Conservation (phyloP, 176 grass and related monocot genomes). For the Paspalum notatum region DNA sequence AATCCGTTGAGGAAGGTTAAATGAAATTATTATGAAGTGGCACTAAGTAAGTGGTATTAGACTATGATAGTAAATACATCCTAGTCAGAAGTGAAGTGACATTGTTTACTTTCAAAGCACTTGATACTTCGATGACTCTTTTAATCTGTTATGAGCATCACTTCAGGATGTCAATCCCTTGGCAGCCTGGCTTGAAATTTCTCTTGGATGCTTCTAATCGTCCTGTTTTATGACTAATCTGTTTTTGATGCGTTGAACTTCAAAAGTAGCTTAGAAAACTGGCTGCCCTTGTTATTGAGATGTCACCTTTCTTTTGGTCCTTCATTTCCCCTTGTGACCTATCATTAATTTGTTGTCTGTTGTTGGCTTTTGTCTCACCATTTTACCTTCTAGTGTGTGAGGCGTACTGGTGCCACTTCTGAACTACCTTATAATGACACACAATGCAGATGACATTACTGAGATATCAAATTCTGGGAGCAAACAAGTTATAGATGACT, state of each 20-base stretch:
- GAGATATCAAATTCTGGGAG: slow-evolving; percentile 40
- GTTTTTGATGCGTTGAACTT: neutral
- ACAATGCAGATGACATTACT: slow-evolving; percentile 28
- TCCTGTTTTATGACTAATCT: neutral
- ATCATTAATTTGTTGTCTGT: slow-evolving; percentile 4
- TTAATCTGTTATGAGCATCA: neutral
- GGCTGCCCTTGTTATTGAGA: neutral
- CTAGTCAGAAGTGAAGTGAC: neutral
- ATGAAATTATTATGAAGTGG: neutral
- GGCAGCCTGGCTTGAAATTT: neutral
- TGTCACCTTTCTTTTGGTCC: neutral
- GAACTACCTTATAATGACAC: slow-evolving; percentile 13
- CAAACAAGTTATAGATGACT: slow-evolving; percentile 3
- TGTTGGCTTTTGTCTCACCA: neutral
- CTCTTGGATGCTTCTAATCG: neutral
- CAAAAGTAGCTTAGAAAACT: slow-evolving; percentile 2
- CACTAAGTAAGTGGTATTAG: neutral
- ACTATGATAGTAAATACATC: neutral
- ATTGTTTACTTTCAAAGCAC: neutral
- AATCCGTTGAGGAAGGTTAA: neutral
- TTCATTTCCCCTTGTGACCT: neutral
- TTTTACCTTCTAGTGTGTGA: neutral
- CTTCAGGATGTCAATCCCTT: neutral
- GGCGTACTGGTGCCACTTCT: neutral
- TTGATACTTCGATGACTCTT: neutral